phyloP scores from a whole-genome alignment of 78 protist species.

The Speleostelium caveatum region DNA sequence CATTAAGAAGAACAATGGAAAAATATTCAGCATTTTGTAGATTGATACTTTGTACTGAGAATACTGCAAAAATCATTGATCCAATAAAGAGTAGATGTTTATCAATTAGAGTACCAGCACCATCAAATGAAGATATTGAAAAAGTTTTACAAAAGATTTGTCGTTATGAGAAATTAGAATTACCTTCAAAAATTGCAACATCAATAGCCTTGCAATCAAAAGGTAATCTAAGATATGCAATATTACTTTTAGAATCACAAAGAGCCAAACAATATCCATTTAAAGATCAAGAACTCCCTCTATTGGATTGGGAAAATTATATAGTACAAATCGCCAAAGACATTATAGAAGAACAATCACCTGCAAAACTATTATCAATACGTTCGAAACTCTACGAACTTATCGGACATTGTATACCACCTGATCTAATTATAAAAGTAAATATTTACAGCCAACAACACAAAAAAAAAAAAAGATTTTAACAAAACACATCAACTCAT shows the following conservation, averaged over 20 bases:
- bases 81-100: conserved; percentile 98
- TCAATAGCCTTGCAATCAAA: conserved; percentile 48
- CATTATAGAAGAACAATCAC: conserved; percentile 87
- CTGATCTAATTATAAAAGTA: conserved; percentile 91
- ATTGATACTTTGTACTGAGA: conserved; percentile 86
- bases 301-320: conserved; percentile 94
- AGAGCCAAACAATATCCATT: conserved; percentile 81
- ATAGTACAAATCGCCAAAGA: conserved; percentile 76
- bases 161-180: conserved; percentile 22
- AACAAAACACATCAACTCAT: background rate
- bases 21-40: conserved; percentile 91
- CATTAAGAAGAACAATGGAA: conserved; percentile 99
- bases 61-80: conserved; percentile 87
- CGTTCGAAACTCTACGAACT: conserved; percentile 95
- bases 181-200: conserved; percentile 4
- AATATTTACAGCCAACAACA: background rate
- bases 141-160: conserved; percentile 50
- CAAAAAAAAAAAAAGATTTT: background rate
- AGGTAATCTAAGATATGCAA: conserved; percentile 94
- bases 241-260: conserved; percentile 92
- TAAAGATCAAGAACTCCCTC: conserved; percentile 4
- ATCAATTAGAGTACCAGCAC: conserved; percentile 94
- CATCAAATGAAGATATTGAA: conserved; percentile 78
- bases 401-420: conserved; percentile 96
- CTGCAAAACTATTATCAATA: conserved; percentile 81